These are phyloP conservation scores for Barnettozyma californica DNA, from an alignment of 805 yeast species.

Conservation along the genomic window DNA sequence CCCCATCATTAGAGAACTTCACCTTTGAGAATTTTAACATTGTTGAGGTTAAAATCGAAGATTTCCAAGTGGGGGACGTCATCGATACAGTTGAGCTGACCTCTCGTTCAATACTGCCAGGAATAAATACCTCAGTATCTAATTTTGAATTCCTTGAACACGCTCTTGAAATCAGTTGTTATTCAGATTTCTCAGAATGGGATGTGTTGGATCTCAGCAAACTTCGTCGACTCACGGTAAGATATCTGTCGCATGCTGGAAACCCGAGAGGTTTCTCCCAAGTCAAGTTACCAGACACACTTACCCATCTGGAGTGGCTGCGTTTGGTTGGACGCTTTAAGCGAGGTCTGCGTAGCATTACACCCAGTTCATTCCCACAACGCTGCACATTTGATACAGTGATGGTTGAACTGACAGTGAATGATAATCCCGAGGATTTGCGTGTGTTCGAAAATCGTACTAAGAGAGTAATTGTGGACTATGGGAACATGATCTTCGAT, in stretches of 20 bases:
- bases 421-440: background rate
- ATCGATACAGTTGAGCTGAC: background rate
- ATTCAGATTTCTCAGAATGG: background rate
- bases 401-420: background rate
- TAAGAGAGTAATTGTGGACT: background rate
- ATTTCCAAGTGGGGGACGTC: background rate
- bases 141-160: background rate
- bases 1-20: background rate
- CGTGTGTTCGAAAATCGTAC: background rate
- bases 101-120: background rate
- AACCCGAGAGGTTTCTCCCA: background rate
- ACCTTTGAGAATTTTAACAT: background rate
- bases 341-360: background rate
- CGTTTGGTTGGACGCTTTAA: background rate
- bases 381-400: background rate
- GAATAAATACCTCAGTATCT: background rate
- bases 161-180: background rate
- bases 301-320: background rate
- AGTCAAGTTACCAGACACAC: background rate
- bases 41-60: background rate
- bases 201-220: background rate
- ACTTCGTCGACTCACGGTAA: background rate
- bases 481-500: background rate
- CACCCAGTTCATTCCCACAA: background rate
- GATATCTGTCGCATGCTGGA: background rate